These are phyloP conservation scores for Lipomyces yamadae DNA, from an alignment of 805 yeast genomes.

Conservation along the genomic window DNA sequence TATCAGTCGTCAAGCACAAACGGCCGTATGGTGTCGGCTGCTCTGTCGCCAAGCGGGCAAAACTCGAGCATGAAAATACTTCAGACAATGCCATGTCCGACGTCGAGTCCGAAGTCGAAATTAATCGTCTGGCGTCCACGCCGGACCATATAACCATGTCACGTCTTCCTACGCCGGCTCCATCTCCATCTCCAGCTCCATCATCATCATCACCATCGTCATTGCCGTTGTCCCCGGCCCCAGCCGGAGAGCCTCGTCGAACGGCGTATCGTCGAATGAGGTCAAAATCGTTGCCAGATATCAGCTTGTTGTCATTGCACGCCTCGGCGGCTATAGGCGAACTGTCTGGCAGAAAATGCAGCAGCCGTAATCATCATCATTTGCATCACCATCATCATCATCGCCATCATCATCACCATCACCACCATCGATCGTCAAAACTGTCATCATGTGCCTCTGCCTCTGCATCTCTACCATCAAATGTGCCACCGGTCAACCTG, in stretches of 20 bases:
- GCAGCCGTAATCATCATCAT: slow-evolving; percentile 17
- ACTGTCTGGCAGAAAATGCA: slow-evolving; percentile 6
- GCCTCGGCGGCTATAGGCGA: background rate
- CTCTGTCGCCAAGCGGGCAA: slow-evolving; percentile 5
- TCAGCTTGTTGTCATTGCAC: slow-evolving; percentile 21
- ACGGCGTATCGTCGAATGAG: slow-evolving; percentile 34
- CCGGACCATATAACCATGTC: slow-evolving; percentile 11
- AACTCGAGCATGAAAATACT: slow-evolving; percentile 3
- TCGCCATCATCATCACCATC: slow-evolving; percentile 20
- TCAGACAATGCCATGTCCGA: slow-evolving; percentile 4
- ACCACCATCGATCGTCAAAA: slow-evolving; percentile 25
- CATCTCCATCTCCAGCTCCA: slow-evolving; percentile 1
- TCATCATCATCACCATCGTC: background rate
- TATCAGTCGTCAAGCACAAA: slow-evolving; percentile 10
- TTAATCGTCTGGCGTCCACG: background rate
- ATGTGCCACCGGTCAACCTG: slow-evolving; percentile 75
- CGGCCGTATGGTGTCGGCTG: slow-evolving; percentile 6
- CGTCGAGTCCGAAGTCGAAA: background rate
- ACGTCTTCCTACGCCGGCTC: slow-evolving; percentile 4
- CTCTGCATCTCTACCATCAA: slow-evolving; percentile 22
- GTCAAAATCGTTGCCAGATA: slow-evolving; percentile 36
- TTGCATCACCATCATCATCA: slow-evolving; percentile 21
- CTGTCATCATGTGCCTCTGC: background rate
- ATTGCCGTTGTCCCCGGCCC: slow-evolving; percentile 7
- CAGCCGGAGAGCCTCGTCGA: slow-evolving; percentile 8